Evolutionary conservation across 768 basidiomycete species (phyloP), one percentile per base, ranked within the genome.

Genomic region (Xerocomus brunneocitrinus): DNA sequence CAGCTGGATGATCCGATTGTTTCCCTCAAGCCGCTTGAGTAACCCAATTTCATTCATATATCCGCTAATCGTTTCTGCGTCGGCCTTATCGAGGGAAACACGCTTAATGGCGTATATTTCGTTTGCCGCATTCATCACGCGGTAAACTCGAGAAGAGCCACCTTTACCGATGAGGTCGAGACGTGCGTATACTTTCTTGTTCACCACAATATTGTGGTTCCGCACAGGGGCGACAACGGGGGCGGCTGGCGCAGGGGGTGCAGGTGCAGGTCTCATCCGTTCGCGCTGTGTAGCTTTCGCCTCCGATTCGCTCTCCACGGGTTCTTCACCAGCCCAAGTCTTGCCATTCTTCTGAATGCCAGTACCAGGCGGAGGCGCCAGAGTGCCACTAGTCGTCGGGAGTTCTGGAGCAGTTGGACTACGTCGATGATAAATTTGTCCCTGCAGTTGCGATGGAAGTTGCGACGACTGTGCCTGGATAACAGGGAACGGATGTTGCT

Each of bases 1-100:
- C 47, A 99, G 71, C 50, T 89, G 80, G 59, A 99, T 98, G 60
- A 99, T 95, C 43, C 93, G 79, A 49, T 83, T 84, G 67, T 98
- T 95, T 30, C 95, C 97, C 34, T 86, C 84, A n/a, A 99, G 76
- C n/a, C 94, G 84, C 65, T 92, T 91, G 35, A 99, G 78, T 46
- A 99, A 74, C 10, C 86, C 83, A 54, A 98, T 98, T 76, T 99
- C 95, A 67, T 98, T 98, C 82, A 92, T 89, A 71, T 95, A 99
- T 13, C 91, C 88, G 55, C 78, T 83, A 74, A 95, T 87, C 19
- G 92, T 91, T 58, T 97, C 94, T 3, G 82, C 69, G 59, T 98
- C 95, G 6, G 88, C 87, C 65, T 87, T 86, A 68, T 95, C 92
- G 22, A 98, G 76, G 14, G 89, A 82, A 35, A 98, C 95, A 50